Conservation (phyloP, 257 asterid species). For the Fraxinus excelsior region DNA sequence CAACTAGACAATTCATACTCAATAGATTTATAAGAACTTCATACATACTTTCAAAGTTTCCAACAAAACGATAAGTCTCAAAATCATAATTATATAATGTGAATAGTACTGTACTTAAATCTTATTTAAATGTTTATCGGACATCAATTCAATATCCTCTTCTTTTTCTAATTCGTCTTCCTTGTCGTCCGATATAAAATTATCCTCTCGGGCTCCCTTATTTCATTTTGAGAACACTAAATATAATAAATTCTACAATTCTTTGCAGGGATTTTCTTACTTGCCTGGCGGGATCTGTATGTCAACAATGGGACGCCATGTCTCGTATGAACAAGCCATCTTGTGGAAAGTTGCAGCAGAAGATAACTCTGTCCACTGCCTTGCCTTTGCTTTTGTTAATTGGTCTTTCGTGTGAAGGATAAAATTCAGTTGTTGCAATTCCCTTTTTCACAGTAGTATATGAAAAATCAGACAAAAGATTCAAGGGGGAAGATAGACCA, state of each 20-base stretch:
- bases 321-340: constrained; percentile 80
- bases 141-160: too few species aligned
- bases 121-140: too few species aligned
- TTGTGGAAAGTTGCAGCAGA: constrained; percentile 94
- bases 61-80: too few species aligned
- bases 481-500: constrained; percentile 2
- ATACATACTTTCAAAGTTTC: too few species aligned
- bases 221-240: too few species aligned
- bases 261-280: constrained; percentile 65
- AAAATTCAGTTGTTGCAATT: neutral
- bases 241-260: neutral
- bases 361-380: constrained; percentile 69
- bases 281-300: constrained; percentile 87
- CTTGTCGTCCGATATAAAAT: too few species aligned
- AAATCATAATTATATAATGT: too few species aligned
- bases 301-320: constrained; percentile 96
- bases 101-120: too few species aligned
- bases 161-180: too few species aligned
- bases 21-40: too few species aligned
- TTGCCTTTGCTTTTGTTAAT: constrained; percentile 85
- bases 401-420: constrained; percentile 80
- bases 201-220: too few species aligned
- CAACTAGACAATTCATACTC: too few species aligned
- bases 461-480: neutral
- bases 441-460: constrained; percentile 13